phyloP scores from a whole-genome alignment of 352 stramenopile genomes.

The Blastocystis sp. region DNA sequence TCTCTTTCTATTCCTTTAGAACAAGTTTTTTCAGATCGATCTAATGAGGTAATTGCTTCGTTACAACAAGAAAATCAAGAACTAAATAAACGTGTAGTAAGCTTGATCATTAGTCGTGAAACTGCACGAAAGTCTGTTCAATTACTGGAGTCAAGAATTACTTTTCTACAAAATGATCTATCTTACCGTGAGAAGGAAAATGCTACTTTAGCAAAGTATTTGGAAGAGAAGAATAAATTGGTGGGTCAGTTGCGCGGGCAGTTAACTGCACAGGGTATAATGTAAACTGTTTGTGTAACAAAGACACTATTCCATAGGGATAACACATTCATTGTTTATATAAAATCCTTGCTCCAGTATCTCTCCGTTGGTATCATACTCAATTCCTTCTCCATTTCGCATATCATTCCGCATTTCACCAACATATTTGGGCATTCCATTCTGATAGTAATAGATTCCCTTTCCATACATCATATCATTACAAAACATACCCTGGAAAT shows the following conservation, averaged over 20 bases:
- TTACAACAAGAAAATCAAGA: not conserved
- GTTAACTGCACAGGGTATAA: not conserved
- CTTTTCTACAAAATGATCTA: not conserved
- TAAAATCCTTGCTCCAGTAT: slow-evolving; percentile 25
- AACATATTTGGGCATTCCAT: slow-evolving; percentile 21
- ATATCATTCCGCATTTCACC: slow-evolving; percentile 11
- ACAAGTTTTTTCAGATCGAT: not conserved
- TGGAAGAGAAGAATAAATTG: slow-evolving; percentile 38
- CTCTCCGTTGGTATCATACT: not conserved
- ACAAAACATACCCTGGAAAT: slow-evolving; percentile 13
- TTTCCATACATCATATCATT: slow-evolving; percentile 54
- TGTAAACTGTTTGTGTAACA: slow-evolving; percentile 7
- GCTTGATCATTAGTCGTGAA: not conserved
- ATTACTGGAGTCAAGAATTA: not conserved
- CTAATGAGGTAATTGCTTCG: not conserved
- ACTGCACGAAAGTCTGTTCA: not conserved
- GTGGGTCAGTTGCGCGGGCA: slow-evolving; percentile 1
- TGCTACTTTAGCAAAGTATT: not conserved
- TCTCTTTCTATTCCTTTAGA: too few relatives aligned
- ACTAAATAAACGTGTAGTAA: not conserved
- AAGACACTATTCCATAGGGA: not conserved
- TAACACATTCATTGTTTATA: slow-evolving; percentile 16
- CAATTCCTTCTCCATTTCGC: slow-evolving; percentile 42
- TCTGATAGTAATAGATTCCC: slow-evolving; percentile 27
- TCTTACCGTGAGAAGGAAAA: not conserved